phyloP scores from a whole-genome alignment of 768 basidiomycete species.

The Paxillus involutus region DNA sequence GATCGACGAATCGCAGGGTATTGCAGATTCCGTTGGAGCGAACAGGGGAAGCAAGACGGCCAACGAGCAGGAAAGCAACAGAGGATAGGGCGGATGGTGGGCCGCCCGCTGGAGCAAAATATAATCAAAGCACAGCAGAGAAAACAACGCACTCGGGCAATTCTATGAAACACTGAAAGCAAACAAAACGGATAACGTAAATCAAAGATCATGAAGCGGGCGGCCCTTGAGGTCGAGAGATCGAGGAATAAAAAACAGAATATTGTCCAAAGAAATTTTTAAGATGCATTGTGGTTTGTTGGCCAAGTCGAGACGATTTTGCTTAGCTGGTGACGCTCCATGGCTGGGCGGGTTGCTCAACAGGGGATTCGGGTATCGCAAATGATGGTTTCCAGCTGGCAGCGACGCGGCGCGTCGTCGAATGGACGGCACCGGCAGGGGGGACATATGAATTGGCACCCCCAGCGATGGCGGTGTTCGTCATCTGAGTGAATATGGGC shows the following conservation, averaged over 20 bases:
- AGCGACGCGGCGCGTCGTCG: slow-evolving; percentile 53
- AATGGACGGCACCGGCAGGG: slow-evolving; percentile 52
- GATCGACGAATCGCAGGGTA: slow-evolving; percentile 6
- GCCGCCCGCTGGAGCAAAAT: background rate
- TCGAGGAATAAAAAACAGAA: slow-evolving; percentile 11
- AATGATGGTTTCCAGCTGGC: slow-evolving; percentile 46
- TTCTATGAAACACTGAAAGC: slow-evolving; percentile 27
- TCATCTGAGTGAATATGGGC: slow-evolving; percentile 29
- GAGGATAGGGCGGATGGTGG: background rate
- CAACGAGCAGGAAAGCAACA: background rate
- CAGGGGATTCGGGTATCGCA: slow-evolving; percentile 13
- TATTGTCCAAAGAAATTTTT: slow-evolving; percentile 9
- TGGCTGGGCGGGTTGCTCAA: slow-evolving; percentile 31
- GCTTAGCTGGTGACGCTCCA: slow-evolving; percentile 24
- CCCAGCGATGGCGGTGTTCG: slow-evolving; percentile 13
- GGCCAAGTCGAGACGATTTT: too few species aligned
- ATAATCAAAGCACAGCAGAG: slow-evolving; percentile 13
- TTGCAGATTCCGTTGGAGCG: background rate
- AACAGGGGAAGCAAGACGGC: background rate
- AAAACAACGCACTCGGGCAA: slow-evolving; percentile 11
- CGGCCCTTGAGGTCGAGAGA: slow-evolving; percentile 6
- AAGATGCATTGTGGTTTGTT: background rate
- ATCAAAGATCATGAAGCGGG: slow-evolving; percentile 1
- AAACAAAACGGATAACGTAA: slow-evolving; percentile 12
- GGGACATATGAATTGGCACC: slow-evolving; percentile 42